Evolutionary conservation across 257 asterid genomes (phyloP).

Genomic region (Eucommia ulmoides): DNA sequence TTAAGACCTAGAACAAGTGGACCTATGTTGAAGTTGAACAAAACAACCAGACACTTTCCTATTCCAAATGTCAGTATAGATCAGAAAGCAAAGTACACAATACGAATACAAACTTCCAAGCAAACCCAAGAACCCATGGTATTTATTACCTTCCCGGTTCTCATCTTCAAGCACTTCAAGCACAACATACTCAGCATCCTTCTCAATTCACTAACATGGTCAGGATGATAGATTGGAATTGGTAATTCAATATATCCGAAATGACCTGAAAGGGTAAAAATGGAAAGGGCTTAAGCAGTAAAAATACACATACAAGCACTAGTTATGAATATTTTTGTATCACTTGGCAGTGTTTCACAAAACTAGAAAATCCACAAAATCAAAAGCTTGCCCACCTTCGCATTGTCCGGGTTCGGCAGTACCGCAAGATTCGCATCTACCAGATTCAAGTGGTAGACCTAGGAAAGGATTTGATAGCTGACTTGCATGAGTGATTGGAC

Average conservation of each 20-base stretch:
- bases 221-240: slow-evolving; percentile 83
- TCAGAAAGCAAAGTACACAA: too few species aligned
- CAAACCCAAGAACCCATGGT: background rate
- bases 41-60: too few species aligned
- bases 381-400: slow-evolving; percentile 46
- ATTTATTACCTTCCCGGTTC: slow-evolving; percentile 56
- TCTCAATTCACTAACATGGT: slow-evolving; percentile 76
- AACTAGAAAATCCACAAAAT: background rate
- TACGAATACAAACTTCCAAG: background rate
- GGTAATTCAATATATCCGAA: slow-evolving; percentile 93
- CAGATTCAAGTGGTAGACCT: slow-evolving; percentile 87
- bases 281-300: background rate
- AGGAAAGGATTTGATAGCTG: slow-evolving; percentile 90
- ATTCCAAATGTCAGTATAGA: too few species aligned
- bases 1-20: too few species aligned
- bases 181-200: slow-evolving; percentile 64
- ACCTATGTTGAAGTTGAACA: too few species aligned
- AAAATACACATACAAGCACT: background rate
- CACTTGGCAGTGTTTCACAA: background rate
- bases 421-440: slow-evolving; percentile 93
- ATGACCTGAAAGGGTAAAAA: slow-evolving; percentile 56
- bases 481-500: slow-evolving; percentile 81
- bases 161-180: slow-evolving; percentile 71
- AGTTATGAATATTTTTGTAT: background rate
- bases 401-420: slow-evolving; percentile 93